Conservation (phyloP, 2,329 filamentous ascomycete species). For the Chaetoscypha palmicola region DNA sequence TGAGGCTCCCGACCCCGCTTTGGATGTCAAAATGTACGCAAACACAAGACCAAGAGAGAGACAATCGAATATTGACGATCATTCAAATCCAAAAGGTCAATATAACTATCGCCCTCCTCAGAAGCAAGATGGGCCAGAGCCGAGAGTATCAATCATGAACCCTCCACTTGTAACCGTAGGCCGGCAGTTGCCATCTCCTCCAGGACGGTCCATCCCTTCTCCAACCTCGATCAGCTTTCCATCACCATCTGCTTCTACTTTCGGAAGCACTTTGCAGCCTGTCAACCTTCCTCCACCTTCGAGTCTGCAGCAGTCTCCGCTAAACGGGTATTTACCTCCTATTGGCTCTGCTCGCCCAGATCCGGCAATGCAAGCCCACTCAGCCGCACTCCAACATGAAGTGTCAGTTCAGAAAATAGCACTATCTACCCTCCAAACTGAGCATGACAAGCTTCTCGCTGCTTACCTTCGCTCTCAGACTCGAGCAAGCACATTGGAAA, state of each 20-base stretch:
- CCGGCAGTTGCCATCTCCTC: slow-evolving; percentile 29
- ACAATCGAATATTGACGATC: slow-evolving; percentile 18
- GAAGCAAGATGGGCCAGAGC: slow-evolving; percentile 10
- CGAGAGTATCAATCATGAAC: slow-evolving; percentile 25
- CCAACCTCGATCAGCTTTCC: slow-evolving; percentile 27
- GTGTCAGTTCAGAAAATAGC: slow-evolving; percentile 46
- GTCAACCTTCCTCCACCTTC: slow-evolving; percentile 17
- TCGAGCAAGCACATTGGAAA: slow-evolving; percentile 42
- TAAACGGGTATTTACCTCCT: slow-evolving; percentile 20
- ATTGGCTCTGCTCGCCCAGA: slow-evolving; percentile 22
- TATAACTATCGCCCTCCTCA: slow-evolving; percentile 17
- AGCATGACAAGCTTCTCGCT: slow-evolving; percentile 45
- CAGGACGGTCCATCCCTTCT: slow-evolving; percentile 26
- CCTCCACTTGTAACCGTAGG: slow-evolving; percentile 23
- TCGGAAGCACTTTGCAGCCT: slow-evolving; percentile 14
- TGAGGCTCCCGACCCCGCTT: slow-evolving; percentile 12
- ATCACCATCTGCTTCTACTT: slow-evolving; percentile 24
- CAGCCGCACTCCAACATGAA: slow-evolving; percentile 42
- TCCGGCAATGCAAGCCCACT: slow-evolving; percentile 25
- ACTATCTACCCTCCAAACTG: slow-evolving; percentile 45
- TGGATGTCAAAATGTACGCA: slow-evolving; percentile 18
- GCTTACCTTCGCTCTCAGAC: slow-evolving; percentile 44
- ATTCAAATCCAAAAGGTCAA: slow-evolving; percentile 19
- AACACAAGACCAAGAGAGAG: slow-evolving; percentile 20
- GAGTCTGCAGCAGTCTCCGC: slow-evolving; percentile 15